phyloP scores from a whole-genome alignment of 805 yeast species.

The Teunomyces stri region DNA sequence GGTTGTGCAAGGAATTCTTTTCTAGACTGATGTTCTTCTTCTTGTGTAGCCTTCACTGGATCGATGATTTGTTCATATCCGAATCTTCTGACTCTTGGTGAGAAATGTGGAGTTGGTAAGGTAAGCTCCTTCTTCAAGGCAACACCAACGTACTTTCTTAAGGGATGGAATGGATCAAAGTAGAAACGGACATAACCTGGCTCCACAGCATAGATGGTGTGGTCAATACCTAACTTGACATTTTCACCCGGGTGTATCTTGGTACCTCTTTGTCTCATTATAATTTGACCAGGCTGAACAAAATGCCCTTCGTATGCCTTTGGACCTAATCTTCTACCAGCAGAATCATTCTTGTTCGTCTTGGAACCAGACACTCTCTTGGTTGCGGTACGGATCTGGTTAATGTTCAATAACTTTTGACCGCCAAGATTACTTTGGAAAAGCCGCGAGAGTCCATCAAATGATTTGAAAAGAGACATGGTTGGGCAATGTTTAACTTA shows the following conservation, averaged over 20 bases:
- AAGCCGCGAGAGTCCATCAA: background rate
- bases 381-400: constrained; percentile 80
- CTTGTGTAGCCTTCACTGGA: constrained; percentile 50
- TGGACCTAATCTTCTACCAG: constrained; percentile 91
- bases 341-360: constrained; percentile 89
- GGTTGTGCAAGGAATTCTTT: constrained; percentile 62
- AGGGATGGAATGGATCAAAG: constrained; percentile 94
- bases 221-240: constrained; percentile 87
- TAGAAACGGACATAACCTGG: constrained; percentile 93
- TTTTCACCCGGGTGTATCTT: constrained; percentile 93
- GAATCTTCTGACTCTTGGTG: constrained; percentile 82
- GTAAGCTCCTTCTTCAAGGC: constrained; percentile 61
- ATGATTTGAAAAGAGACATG: constrained; percentile 3
- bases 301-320: constrained; percentile 77
- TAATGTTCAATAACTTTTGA: constrained; percentile 6
- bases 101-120: constrained; percentile 88
- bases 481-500: background rate
- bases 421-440: background rate
- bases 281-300: constrained; percentile 80
- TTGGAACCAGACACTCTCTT: constrained; percentile 95
- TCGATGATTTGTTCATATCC: constrained; percentile 62
- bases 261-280: constrained; percentile 94
- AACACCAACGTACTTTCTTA: constrained; percentile 85
- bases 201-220: constrained; percentile 85
- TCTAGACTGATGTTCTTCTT: constrained; percentile 61